A percentile compares a stretch with the other conserved stretches of the same genome.
These are phyloP conservation scores for Fraxinus latifolia DNA, from an alignment of 305 asterid species.

Conservation along the genomic window DNA sequence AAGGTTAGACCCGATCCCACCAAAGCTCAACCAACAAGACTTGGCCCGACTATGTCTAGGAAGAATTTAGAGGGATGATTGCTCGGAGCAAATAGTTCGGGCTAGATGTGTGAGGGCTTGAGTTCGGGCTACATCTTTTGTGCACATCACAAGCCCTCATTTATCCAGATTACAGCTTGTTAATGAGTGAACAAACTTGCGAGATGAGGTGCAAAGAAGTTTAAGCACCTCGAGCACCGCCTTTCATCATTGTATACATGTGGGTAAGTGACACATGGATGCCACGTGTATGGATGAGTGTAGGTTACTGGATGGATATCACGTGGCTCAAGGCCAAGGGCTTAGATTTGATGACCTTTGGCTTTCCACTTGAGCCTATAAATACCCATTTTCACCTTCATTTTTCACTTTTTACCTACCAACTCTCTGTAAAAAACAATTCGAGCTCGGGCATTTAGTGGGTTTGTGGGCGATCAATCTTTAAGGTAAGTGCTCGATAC, in stretches of 20 bases:
- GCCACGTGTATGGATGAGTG: background rate
- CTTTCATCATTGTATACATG: background rate
- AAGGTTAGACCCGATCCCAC: background rate
- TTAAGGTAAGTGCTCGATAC: background rate
- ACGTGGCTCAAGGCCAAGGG: background rate
- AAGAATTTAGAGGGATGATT: background rate
- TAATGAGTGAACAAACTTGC: background rate
- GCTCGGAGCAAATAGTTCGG: background rate
- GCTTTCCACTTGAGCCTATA: background rate
- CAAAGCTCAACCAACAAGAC: background rate
- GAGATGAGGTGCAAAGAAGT: background rate
- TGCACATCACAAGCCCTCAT: background rate
- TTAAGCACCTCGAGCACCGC: background rate
- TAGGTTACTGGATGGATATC: background rate
- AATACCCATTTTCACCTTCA: background rate
- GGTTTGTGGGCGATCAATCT: background rate
- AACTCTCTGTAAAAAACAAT: too few relatives aligned
- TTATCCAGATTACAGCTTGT: background rate
- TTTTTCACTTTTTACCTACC: too few relatives aligned
- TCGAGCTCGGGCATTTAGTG: background rate
- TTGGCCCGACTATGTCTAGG: background rate
- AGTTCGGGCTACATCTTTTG: background rate
- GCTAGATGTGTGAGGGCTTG: background rate
- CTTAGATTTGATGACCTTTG: background rate
- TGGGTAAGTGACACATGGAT: background rate